These are phyloP conservation scores for Rosa lucieae DNA, from an alignment of 306 rosid species.

Conservation along the genomic window DNA sequence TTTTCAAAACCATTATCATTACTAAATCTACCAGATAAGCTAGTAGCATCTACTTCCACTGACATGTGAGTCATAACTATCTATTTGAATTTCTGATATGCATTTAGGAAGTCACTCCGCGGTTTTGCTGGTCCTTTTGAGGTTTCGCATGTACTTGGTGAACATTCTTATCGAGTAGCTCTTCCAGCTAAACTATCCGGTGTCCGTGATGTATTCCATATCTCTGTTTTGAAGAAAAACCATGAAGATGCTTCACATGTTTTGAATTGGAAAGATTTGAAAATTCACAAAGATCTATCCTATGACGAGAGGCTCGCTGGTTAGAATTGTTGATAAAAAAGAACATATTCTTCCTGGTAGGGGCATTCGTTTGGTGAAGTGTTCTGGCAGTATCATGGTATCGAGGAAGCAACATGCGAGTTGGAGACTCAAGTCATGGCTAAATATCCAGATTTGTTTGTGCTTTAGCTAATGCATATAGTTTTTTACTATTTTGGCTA, in stretches of 20 bases:
- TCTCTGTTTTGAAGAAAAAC: not conserved
- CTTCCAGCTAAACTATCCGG: not conserved
- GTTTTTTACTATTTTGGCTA: not conserved
- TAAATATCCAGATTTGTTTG: not conserved
- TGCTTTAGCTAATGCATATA: too few species aligned
- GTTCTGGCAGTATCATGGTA: not conserved
- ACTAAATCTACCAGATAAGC: constrained; percentile 8
- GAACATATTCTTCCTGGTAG: not conserved
- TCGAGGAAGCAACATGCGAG: too few species aligned
- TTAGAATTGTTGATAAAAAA: not conserved
- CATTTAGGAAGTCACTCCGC: not conserved
- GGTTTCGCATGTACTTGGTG: too few species aligned
- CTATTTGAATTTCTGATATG: not conserved
- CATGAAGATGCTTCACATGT: not conserved
- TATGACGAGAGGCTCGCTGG: not conserved
- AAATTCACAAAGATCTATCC: not conserved
- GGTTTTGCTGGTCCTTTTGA: too few species aligned
- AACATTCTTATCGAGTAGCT: too few species aligned
- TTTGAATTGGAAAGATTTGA: not conserved
- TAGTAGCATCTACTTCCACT: not conserved
- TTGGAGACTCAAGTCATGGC: too few species aligned
- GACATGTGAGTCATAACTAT: not conserved
- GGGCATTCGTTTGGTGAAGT: not conserved
- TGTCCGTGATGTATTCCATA: not conserved
- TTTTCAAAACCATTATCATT: constrained; percentile 22